Percentiles rank a stretch among this genome's conserved stretches.
Evolutionary conservation across 208 protist species (phyloP).

Genomic region (Crithidia thermophila): DNA sequence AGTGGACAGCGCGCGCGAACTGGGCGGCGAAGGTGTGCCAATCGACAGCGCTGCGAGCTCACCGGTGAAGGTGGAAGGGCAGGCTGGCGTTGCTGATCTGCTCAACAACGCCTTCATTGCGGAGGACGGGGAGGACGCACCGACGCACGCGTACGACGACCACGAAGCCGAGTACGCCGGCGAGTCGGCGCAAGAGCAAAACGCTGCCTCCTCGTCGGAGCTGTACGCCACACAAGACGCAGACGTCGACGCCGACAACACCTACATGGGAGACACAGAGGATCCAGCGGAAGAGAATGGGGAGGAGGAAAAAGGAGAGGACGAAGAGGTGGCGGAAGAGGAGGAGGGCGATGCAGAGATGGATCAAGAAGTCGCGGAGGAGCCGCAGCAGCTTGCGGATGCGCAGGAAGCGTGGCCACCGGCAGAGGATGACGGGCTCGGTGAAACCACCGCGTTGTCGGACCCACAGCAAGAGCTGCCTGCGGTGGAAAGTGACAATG

Average conservation of each 20-base stretch:
- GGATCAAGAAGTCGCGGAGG: neutral
- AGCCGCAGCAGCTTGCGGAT: neutral
- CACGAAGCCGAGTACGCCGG: too few species aligned
- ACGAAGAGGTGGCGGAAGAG: conserved; percentile 23
- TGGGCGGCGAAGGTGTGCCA: too few species aligned
- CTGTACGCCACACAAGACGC: neutral
- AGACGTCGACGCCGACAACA: neutral
- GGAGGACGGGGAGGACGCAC: too few species aligned
- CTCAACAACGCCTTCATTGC: too few species aligned
- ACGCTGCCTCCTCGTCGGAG: too few species aligned
- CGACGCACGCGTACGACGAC: too few species aligned
- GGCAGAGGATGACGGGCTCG: too few species aligned
- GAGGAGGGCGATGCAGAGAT: neutral
- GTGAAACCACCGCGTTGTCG: too few species aligned
- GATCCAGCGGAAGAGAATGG: conserved; percentile 14
- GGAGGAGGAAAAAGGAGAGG: neutral
- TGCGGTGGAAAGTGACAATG: neutral
- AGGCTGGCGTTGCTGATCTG: too few species aligned
- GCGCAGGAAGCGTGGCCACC: neutral
- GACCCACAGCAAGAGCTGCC: neutral
- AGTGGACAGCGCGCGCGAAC: neutral
- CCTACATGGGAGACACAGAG: neutral
- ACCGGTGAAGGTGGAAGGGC: too few species aligned
- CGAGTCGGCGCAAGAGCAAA: too few species aligned
- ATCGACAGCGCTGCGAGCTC: too few species aligned